A percentile compares a stretch with the other conserved stretches of the same genome.
These are phyloP conservation scores for Vigna nakashimae DNA, from an alignment of 306 rosid genomes.

Conservation along the genomic window DNA sequence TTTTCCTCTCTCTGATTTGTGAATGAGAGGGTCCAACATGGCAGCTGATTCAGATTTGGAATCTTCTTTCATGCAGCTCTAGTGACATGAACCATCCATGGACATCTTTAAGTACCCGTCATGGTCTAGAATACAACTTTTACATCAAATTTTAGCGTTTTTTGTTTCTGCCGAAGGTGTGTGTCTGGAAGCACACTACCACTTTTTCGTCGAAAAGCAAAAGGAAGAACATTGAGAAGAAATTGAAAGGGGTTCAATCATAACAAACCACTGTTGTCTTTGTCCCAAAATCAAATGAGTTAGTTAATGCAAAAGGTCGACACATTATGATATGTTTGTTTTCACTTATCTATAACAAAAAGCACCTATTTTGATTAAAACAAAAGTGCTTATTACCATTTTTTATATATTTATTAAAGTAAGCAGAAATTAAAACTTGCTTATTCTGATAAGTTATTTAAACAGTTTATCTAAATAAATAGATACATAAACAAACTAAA, in stretches of 20 bases:
- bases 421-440: too few species aligned
- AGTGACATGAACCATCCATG: slow-evolving; percentile 35
- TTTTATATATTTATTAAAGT: too few species aligned
- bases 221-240: not conserved
- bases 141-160: slow-evolving; percentile 6
- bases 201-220: slow-evolving; percentile 22
- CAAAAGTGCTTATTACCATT: too few species aligned
- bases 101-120: slow-evolving; percentile 10
- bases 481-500: too few species aligned
- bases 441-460: too few species aligned
- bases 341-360: too few species aligned
- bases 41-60: slow-evolving; percentile 40
- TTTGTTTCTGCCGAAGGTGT: not conserved
- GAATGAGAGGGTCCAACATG: slow-evolving; percentile 39
- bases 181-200: not conserved
- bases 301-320: not conserved
- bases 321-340: too few species aligned
- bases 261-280: not conserved
- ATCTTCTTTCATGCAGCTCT: slow-evolving; percentile 32
- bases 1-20: slow-evolving; percentile 7
- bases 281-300: not conserved
- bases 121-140: slow-evolving; percentile 2
- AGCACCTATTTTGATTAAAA: too few species aligned
- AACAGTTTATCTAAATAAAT: too few species aligned
- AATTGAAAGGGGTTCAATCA: slow-evolving; percentile 2